Percentiles rank a stretch among this genome's conserved stretches.
Conservation (phyloP, 2,329 filamentous ascomycete genomes). For the Colletotrichum orbiculare region DNA sequence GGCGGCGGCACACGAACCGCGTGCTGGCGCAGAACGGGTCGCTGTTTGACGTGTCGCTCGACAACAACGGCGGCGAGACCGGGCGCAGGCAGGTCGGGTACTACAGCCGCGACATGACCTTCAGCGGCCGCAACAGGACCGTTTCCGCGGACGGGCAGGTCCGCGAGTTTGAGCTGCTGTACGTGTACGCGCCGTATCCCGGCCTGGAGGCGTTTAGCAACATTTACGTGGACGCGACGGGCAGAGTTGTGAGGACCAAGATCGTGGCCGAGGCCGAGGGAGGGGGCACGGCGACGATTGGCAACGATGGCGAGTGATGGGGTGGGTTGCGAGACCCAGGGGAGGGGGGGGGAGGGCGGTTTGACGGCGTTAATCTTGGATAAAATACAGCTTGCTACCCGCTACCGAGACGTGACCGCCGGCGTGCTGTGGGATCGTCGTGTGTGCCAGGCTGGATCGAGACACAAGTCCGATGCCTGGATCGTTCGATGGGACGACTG, state of each 20-base stretch:
- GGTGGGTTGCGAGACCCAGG: neutral
- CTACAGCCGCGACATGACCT: slow-evolving; percentile 64
- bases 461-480: slow-evolving; percentile 27
- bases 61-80: slow-evolving; percentile 63
- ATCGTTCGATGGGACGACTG: slow-evolving; percentile 9
- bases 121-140: slow-evolving; percentile 63
- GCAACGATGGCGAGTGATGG: slow-evolving; percentile 46
- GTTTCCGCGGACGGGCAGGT: slow-evolving; percentile 55
- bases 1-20: slow-evolving; percentile 66
- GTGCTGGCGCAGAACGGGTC: slow-evolving; percentile 65
- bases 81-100: slow-evolving; percentile 57
- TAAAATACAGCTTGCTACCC: neutral
- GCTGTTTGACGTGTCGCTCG: slow-evolving; percentile 63
- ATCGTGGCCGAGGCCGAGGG: slow-evolving; percentile 63
- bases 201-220: slow-evolving; percentile 58
- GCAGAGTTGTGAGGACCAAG: slow-evolving; percentile 61
- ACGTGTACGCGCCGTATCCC: slow-evolving; percentile 62
- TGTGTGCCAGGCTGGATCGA: slow-evolving; percentile 20
- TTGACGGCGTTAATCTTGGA: neutral
- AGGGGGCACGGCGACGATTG: slow-evolving; percentile 64
- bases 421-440: slow-evolving; percentile 7
- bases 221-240: slow-evolving; percentile 59
- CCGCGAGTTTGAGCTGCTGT: slow-evolving; percentile 62
- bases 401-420: neutral
- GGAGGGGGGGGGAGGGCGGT: neutral